Evolutionary conservation across 768 basidiomycete species (phyloP), one percentile per base, ranked within the genome.

Genomic region (Lentinula edodes): DNA sequence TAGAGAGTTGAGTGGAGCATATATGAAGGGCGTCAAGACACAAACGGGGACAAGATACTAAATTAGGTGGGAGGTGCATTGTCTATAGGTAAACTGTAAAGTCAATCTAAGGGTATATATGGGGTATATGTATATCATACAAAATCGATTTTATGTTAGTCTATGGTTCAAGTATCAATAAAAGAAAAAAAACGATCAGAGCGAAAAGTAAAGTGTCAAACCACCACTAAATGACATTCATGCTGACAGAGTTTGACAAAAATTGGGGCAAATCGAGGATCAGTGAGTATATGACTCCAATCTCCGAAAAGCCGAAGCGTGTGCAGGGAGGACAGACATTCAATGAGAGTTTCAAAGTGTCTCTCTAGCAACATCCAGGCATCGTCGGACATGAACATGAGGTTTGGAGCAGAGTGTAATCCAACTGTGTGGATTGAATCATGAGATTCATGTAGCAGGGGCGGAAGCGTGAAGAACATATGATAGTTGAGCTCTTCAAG

Each of bases 401-500:
- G 66, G 61, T 83, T 85, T 6, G 79, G 74, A 23, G 75, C 74
- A 35, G 82, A 73, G 56, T 88, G 81, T 4, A 89, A 72, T 23
- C 83, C 79, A 36, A 89, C 70, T 43, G 74, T 77, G 32, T 71
- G 67, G 48, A 89, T 64, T 6, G 74, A 75, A 2, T 66, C 48
- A 58, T 66, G 67, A 69, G 74, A 36, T 59, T 66, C 58, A 43
- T 16, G 28, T 39, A 52, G n/a, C 7, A 28, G 9, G 35, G 66
- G 74, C 46, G 64, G 66, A 36, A 62, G 42, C 0, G 83, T 80
- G 71, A 84, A 85, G 69, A 83, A 79, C 43, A 82, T 45, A 68
- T 78, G 80, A 66, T 83, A 88, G 69, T 86, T 83, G 63, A 90
- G 70, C 61, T 79, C 74, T 61, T 73, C 74, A 36, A 87, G 75